These are phyloP conservation scores for Wickerhamomyces bisporus DNA, from an alignment of 805 yeast genomes.

Conservation along the genomic window DNA sequence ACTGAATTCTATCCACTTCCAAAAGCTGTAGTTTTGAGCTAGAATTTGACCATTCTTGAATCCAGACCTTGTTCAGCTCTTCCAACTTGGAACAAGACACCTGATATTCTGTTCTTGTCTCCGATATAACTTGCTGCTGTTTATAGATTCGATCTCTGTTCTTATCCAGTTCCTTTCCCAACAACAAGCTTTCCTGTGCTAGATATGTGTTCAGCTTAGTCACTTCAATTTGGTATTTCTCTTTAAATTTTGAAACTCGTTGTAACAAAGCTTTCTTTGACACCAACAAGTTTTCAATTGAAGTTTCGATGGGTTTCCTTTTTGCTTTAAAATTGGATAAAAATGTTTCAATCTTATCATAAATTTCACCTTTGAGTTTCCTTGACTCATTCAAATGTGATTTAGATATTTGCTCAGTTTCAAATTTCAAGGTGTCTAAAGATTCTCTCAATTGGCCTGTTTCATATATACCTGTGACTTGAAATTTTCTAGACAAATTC, in stretches of 20 bases:
- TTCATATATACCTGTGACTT: conserved; percentile 48
- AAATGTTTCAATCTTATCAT: conserved; percentile 50
- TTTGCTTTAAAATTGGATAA: conserved; percentile 45
- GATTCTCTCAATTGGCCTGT: conserved; percentile 55
- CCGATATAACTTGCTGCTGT: conserved; percentile 36
- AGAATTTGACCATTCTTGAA: conserved; percentile 64
- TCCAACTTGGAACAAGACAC: conserved; percentile 46
- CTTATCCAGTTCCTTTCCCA: conserved; percentile 69
- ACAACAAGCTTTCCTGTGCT: conserved; percentile 60
- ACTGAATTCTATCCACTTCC: conserved; percentile 69
- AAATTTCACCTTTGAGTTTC: conserved; percentile 46
- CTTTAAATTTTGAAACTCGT: conserved; percentile 35
- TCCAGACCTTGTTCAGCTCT: conserved; percentile 58
- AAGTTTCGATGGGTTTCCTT: conserved; percentile 51
- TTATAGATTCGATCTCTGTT: conserved; percentile 51
- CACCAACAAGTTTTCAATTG: conserved; percentile 48
- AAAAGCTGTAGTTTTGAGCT: conserved; percentile 59
- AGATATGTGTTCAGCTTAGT: conserved; percentile 50
- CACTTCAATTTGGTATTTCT: conserved; percentile 53
- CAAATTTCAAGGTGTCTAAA: conserved; percentile 51
- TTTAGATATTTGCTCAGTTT: conserved; percentile 53
- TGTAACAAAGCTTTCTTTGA: conserved; percentile 36
- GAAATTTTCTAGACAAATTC: conserved; percentile 40
- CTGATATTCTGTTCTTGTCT: conserved; percentile 52
- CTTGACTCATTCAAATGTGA: conserved; percentile 48